Conservation (phyloP, 371 early-diverging fungal genomes). For the Haplosporangium sp. region DNA sequence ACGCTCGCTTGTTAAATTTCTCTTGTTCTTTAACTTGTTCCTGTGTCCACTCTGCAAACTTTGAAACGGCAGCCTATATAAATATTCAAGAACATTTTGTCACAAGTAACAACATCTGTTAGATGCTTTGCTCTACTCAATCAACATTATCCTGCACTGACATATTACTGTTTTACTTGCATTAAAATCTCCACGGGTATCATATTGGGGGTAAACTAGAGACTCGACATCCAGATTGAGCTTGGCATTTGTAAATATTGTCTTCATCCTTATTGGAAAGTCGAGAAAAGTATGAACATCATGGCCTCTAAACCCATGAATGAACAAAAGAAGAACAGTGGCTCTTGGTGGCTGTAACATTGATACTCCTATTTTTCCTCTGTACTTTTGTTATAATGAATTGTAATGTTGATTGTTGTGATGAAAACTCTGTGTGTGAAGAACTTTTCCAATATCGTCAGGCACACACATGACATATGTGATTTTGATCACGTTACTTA, state of each 20-base stretch:
- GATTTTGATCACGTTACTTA: too few species aligned
- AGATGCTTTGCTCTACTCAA: not conserved
- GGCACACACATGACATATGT: too few species aligned
- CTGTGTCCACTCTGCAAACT: constrained; percentile 63
- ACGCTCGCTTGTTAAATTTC: constrained; percentile 28
- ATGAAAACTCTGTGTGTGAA: not conserved
- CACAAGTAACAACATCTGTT: not conserved
- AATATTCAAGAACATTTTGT: constrained; percentile 23
- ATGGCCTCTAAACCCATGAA: constrained; percentile 71
- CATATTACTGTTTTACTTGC: constrained; percentile 5
- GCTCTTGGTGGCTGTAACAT: constrained; percentile 43
- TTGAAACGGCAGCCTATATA: constrained; percentile 59
- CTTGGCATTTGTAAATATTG: constrained; percentile 61
- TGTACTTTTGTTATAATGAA: not conserved
- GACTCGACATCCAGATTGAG: constrained; percentile 61
- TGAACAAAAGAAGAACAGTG: constrained; percentile 63
- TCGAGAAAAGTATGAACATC: constrained; percentile 59
- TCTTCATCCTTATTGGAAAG: constrained; percentile 68
- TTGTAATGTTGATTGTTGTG: not conserved
- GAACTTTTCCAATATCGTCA: too few species aligned
- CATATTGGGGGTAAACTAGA: constrained; percentile 68
- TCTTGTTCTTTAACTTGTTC: constrained; percentile 57
- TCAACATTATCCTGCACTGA: too few species aligned
- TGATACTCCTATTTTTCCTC: not conserved
- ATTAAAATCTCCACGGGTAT: constrained; percentile 63